Base-by-base conservation (phyloP, 441 rosid genomes). In the Populus hybrid region DNA sequence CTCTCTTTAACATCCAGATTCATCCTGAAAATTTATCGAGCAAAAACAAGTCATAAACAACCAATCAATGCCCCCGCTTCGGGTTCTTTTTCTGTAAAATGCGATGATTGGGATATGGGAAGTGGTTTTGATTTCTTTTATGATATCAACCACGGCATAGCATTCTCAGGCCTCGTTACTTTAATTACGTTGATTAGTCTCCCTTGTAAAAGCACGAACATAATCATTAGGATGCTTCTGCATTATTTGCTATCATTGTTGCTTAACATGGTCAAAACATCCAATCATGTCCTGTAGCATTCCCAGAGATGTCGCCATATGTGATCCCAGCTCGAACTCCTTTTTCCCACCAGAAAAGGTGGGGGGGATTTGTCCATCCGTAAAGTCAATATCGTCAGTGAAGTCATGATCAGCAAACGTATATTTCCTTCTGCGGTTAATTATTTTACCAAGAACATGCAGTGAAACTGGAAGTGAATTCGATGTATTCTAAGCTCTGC, bases 211-310 rank as follows among this genome's bases (percentile, higher is more conserved):
- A 80, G 84, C 46, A 36, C 3, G 16, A 81, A 77, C 88, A 85
- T 59, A 81, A 86, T 88, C 81, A 88, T 88, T 73, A 38, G 11
- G n/a, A 53, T 76, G 64, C 80, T 74, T 77, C 78, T 65, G 30
- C 65, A 57, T 80, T 57, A 83, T 81, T 70, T 70, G 67, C 30
- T 70, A 81, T 81, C 10, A 78, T 78, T 65, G 28, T 78, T 35
- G 28, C 69, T 81, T 26, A 59, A 16, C 61, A 28, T 21, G 46
- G 69, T 76, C 77, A 75, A 69, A 36, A 8, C 24, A 59, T 36
- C 34, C 77, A 23, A 30, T 30, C 32, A 30, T 30, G 10, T 8
- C 26, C 61, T 53, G 61, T 18, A 18, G 61, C 61, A 53, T 53
- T 53, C 61, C 61, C 61, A 53, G 7, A 18, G 61, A 53, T 6